Conservation (phyloP, 441 rosid genomes). For the Croton setiger region DNA sequence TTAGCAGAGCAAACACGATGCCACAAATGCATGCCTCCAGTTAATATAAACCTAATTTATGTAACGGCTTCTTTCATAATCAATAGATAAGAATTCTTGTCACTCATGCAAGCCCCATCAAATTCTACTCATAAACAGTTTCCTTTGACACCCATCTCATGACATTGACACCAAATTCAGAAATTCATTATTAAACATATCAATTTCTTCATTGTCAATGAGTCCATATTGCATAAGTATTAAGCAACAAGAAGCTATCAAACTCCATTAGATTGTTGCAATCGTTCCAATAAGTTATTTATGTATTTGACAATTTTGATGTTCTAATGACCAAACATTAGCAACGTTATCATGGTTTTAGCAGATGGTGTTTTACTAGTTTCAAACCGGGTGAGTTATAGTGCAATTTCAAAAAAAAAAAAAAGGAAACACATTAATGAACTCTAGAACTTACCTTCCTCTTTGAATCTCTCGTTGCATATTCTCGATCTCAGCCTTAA, state of each 20-base stretch:
- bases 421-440: not conserved
- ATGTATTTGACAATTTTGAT: not conserved
- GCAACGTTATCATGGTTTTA: not conserved
- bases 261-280: too few species aligned
- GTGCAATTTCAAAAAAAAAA: too few species aligned
- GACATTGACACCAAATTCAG: not conserved
- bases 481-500: conserved; percentile 50
- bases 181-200: not conserved
- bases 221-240: not conserved
- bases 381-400: too few species aligned
- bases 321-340: not conserved
- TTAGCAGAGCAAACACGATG: not conserved
- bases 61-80: not conserved
- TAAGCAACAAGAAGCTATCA: not conserved
- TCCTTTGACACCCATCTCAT: not conserved
- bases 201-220: not conserved
- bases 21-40: not conserved
- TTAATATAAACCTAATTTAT: not conserved
- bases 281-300: too few species aligned
- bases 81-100: not conserved
- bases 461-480: conserved; percentile 48
- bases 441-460: conserved; percentile 57
- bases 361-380: too few species aligned
- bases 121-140: not conserved
- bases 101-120: not conserved